Conservation (phyloP, 768 basidiomycete genomes). For the Hericium erinaceus region DNA sequence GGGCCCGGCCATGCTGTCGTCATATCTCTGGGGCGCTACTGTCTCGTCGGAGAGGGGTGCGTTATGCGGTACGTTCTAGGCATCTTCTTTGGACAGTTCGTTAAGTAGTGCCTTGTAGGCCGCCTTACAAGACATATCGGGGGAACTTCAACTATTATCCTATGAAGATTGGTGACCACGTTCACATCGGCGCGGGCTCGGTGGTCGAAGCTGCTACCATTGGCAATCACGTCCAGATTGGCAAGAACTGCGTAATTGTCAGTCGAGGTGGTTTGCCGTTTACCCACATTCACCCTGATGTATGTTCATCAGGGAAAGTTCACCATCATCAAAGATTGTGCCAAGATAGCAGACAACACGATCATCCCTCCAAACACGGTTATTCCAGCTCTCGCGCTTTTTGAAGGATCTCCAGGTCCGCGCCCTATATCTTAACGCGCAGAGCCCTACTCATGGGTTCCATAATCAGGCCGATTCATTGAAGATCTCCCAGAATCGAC, state of each 20-base stretch:
- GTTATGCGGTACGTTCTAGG: slow-evolving; percentile 59
- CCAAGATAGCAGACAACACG: slow-evolving; percentile 80
- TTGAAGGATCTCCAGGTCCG: slow-evolving; percentile 84
- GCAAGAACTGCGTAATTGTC: slow-evolving; percentile 92
- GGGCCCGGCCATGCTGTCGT: slow-evolving; percentile 91
- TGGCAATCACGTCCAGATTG: slow-evolving; percentile 90
- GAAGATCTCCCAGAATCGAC: slow-evolving; percentile 90
- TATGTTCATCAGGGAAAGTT: slow-evolving; percentile 71
- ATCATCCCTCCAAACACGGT: slow-evolving; percentile 89
- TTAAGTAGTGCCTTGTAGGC: slow-evolving; percentile 34
- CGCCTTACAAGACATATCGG: slow-evolving; percentile 84
- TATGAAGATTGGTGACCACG: slow-evolving; percentile 93
- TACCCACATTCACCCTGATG: not conserved
- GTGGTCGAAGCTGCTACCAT: slow-evolving; percentile 94
- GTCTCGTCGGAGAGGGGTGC: slow-evolving; percentile 81
- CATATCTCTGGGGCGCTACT: slow-evolving; percentile 89
- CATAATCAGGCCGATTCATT: slow-evolving; percentile 55
- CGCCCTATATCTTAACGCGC: not conserved
- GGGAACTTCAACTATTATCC: slow-evolving; percentile 96
- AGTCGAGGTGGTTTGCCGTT: slow-evolving; percentile 18
- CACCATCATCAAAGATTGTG: slow-evolving; percentile 93
- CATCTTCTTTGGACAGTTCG: not conserved
- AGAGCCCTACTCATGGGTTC: not conserved
- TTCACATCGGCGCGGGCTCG: slow-evolving; percentile 82
- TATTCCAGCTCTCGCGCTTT: slow-evolving; percentile 79